These are phyloP conservation scores for Candida namnaoensis DNA, from an alignment of 805 yeast species.

Conservation along the genomic window DNA sequence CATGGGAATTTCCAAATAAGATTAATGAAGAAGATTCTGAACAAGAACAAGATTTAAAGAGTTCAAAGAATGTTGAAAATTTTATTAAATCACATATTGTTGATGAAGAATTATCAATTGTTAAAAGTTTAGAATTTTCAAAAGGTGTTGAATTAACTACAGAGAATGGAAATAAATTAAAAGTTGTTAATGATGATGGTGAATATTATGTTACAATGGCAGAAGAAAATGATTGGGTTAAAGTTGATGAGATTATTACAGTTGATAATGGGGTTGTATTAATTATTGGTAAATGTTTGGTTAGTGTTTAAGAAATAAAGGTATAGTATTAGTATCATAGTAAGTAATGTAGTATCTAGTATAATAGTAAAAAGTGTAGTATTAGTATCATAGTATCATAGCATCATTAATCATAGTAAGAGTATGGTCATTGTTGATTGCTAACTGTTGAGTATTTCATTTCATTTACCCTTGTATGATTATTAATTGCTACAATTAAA, in stretches of 20 bases:
- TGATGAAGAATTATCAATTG: slow-evolving; percentile 17
- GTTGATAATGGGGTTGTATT: slow-evolving; percentile 39
- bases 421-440: too few species aligned
- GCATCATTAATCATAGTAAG: too few species aligned
- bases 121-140: slow-evolving; percentile 6
- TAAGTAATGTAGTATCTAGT: too few species aligned
- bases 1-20: slow-evolving; percentile 72
- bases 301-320: too few species aligned
- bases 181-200: slow-evolving; percentile 26
- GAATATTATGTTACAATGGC: slow-evolving; percentile 26
- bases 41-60: slow-evolving; percentile 37
- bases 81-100: slow-evolving; percentile 63
- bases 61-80: slow-evolving; percentile 40
- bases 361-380: too few species aligned
- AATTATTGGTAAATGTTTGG: slow-evolving; percentile 21
- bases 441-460: too few species aligned
- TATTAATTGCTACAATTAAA: too few species aligned
- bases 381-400: too few species aligned
- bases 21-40: slow-evolving; percentile 29
- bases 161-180: slow-evolving; percentile 25
- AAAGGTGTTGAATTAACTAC: slow-evolving; percentile 23
- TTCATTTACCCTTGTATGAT: too few species aligned
- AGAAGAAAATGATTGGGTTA: slow-evolving; percentile 24
- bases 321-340: too few species aligned
- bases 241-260: slow-evolving; percentile 24